Percentiles rank a stretch among this genome's conserved stretches.
phyloP scores from a whole-genome alignment of 2,329 filamentous ascomycete genomes.

The Sporothrix phasma region DNA sequence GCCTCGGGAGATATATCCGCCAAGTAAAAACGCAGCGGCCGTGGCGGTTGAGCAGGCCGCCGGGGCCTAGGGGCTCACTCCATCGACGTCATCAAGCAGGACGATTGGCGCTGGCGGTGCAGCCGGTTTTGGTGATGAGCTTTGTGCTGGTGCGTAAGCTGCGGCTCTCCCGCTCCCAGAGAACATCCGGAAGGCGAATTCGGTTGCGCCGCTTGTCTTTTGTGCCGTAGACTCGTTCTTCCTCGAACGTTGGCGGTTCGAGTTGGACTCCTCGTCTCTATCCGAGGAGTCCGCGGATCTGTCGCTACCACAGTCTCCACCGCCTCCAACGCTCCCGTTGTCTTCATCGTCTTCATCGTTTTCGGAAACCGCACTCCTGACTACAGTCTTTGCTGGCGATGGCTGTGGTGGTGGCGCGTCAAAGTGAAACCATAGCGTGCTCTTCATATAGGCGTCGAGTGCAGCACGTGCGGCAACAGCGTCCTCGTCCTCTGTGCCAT shows the following conservation, averaged over 20 bases:
- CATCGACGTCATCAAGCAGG: slow-evolving; percentile 34
- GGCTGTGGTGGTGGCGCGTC: not conserved
- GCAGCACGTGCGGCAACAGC: slow-evolving; percentile 12
- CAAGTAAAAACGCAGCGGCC: slow-evolving; percentile 43
- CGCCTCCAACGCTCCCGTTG: not conserved
- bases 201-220: not conserved
- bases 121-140: not conserved
- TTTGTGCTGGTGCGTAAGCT: not conserved
- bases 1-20: slow-evolving; percentile 30
- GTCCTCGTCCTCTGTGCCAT: not conserved
- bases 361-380: not conserved
- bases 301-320: not conserved
- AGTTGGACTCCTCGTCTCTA: not conserved
- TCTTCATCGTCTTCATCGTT: not conserved
- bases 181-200: slow-evolving; percentile 19
- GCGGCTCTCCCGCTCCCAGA: slow-evolving; percentile 4
- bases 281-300: not conserved
- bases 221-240: not conserved
- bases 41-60: slow-evolving; percentile 30
- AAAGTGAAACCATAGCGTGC: slow-evolving; percentile 4
- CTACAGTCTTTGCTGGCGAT: not conserved
- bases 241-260: not conserved
- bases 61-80: slow-evolving; percentile 28
- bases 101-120: slow-evolving; percentile 30
- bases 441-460: slow-evolving; percentile 17